These are phyloP conservation scores for Bipolaris bicolor DNA, from an alignment of 2,329 filamentous ascomycete genomes.

Conservation along the genomic window DNA sequence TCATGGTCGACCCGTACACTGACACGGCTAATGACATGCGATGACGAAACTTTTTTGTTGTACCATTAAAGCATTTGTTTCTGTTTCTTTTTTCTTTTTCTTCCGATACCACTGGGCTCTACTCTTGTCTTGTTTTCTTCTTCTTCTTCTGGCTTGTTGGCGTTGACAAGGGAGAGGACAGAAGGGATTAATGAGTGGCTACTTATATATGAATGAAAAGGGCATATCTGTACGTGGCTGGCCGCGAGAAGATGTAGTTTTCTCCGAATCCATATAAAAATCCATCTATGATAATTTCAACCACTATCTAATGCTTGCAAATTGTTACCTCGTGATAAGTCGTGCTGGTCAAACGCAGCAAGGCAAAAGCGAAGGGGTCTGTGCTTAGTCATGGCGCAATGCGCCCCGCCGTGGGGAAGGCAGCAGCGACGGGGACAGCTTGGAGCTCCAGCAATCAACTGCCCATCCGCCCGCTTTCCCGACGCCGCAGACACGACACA, in stretches of 20 bases:
- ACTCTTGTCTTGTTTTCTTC: conserved; percentile 1
- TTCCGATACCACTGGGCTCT: conserved; percentile 20
- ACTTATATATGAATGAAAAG: neutral
- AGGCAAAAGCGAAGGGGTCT: conserved; percentile 7
- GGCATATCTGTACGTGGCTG: neutral
- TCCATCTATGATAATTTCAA: too few species aligned
- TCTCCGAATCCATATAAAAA: neutral
- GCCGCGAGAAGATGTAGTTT: conserved; percentile 3
- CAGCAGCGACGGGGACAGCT: conserved; percentile 23
- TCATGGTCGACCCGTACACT: conserved; percentile 25
- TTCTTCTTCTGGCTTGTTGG: conserved; percentile 1
- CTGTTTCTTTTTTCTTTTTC: neutral
- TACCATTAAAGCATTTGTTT: conserved; percentile 5
- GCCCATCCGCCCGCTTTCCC: conserved; percentile 4
- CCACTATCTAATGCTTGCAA: neutral
- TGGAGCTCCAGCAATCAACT: conserved; percentile 15
- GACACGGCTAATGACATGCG: conserved; percentile 21
- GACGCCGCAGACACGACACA: conserved; percentile 20
- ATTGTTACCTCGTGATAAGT: conserved; percentile 1
- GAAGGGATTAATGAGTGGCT: neutral
- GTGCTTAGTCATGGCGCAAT: conserved; percentile 15
- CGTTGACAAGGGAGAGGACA: neutral
- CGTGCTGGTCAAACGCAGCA: neutral
- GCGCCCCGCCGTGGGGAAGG: conserved; percentile 26
- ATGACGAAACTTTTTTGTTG: conserved; percentile 1